Evolutionary conservation across 352 stramenopile genomes (phyloP), one percentile per base, ranked within the genome.

Genomic region (Poterioochromonas sp.): DNA sequence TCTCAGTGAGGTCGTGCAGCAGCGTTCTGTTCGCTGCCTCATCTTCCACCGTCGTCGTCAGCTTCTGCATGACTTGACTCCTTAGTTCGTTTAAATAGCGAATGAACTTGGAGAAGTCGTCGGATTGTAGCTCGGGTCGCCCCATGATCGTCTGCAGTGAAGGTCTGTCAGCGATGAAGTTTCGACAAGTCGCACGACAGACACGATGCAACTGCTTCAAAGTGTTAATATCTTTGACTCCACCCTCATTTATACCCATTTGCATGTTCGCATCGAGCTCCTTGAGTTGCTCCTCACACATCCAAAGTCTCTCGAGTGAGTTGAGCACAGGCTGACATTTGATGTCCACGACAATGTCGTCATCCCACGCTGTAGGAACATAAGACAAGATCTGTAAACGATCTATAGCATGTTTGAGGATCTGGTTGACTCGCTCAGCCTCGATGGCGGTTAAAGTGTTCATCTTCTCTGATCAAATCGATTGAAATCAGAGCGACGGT

Each of bases 401-500:
- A 39, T 74, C 65, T 8, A 54, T 58, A 35, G 65, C 37, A 54
- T 58, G 65, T n/a, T 54, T 51, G 5, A 74, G 40, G 15, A 74
- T 74, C 29, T 74, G 65, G 29, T 58, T 39, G 2, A 74, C 65
- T 54, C 65, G 49, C 29, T 74, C 65, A 51, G 65, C 65, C 53
- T 74, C 65, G 37, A 74, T 74, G 0, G 5, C 65, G 1, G 65
- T 74, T 29, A 74, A 39, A 37, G 65, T 74, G 29, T 74, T 74
- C 65, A 74, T 74, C 44, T 53, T 53, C 44, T n/a, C n/a, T n/a
- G n/a, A n/a, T n/a, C n/a, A n/a, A n/a, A n/a, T n/a, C n/a, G n/a
- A n/a, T n/a, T n/a, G n/a, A n/a, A n/a, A n/a, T n/a, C n/a, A n/a
- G n/a, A n/a, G n/a, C n/a, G n/a, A n/a, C n/a, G n/a, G n/a, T n/a